Evolutionary conservation across 306 rosid species (phyloP).

Genomic region (Cicer pinnatifidum): DNA sequence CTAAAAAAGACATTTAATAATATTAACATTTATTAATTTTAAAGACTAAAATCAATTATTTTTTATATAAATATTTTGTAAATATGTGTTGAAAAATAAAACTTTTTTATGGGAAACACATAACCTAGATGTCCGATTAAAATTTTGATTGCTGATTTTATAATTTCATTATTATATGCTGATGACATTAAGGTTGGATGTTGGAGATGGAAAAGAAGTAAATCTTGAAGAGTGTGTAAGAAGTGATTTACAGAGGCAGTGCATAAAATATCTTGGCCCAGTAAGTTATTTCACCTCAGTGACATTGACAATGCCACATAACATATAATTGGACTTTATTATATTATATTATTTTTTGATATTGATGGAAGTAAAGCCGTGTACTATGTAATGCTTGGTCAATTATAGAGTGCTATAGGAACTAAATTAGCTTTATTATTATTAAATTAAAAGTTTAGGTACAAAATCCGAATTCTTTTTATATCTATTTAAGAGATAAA

Average conservation of each 20-base stretch:
- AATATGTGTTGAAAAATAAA: not conserved
- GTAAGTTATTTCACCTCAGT: constrained; percentile 54
- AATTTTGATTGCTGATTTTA: constrained; percentile 10
- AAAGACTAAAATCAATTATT: too few relatives aligned
- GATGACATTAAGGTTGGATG: constrained; percentile 75
- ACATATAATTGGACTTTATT: constrained; percentile 7
- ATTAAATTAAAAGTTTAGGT: constrained; percentile 29
- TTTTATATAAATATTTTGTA: not conserved
- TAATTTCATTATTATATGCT: constrained; percentile 23
- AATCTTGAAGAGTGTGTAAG: constrained; percentile 67
- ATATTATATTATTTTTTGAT: constrained; percentile 6
- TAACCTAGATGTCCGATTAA: not conserved
- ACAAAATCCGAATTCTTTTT: not conserved
- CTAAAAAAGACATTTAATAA: too few relatives aligned
- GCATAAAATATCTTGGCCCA: constrained; percentile 82
- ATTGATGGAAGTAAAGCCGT: not conserved
- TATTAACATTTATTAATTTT: too few relatives aligned
- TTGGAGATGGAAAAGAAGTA: constrained; percentile 85
- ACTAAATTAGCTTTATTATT: constrained; percentile 29
- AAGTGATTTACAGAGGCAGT: constrained; percentile 59
- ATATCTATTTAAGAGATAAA: too few relatives aligned
- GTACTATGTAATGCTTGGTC: constrained; percentile 27
- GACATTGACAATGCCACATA: not conserved
- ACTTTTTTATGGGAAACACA: not conserved
- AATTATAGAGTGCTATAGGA: constrained; percentile 38